phyloP scores from a whole-genome alignment of 441 rosid genomes.

The Populus hybrid region DNA sequence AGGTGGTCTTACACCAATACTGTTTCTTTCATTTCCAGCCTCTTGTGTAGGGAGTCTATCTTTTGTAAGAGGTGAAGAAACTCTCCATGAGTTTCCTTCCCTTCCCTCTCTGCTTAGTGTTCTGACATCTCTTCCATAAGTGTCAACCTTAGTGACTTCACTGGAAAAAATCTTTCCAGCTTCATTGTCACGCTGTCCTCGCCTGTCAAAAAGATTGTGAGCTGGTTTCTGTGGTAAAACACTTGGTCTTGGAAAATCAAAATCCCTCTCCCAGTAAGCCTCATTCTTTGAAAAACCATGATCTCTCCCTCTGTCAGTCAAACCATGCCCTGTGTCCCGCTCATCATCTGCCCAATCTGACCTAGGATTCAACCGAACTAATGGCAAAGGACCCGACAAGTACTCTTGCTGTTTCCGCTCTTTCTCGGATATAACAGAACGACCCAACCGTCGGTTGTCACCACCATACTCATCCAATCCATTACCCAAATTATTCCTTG shows the following conservation, averaged over 20 bases:
- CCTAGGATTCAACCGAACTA: constrained; percentile 76
- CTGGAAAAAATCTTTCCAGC: constrained; percentile 54
- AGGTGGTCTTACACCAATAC: constrained; percentile 39
- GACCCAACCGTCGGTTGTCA: constrained; percentile 31
- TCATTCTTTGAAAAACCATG: constrained; percentile 58
- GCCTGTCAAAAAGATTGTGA: constrained; percentile 46
- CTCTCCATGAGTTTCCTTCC: constrained; percentile 70
- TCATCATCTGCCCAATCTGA: constrained; percentile 99
- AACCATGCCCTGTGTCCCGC: constrained; percentile 82
- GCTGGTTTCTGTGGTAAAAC: constrained; percentile 59
- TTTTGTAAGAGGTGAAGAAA: constrained; percentile 48
- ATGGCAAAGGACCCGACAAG: constrained; percentile 68
- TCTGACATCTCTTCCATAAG: constrained; percentile 45
- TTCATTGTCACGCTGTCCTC: constrained; percentile 65
- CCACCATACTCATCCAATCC: constrained; percentile 39
- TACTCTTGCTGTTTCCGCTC: constrained; percentile 55
- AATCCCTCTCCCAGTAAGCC: constrained; percentile 70
- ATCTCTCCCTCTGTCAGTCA: constrained; percentile 60
- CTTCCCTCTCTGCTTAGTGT: constrained; percentile 52
- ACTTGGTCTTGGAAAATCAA: constrained; percentile 66
- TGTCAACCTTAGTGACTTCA: constrained; percentile 51
- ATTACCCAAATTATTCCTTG: constrained; percentile 32
- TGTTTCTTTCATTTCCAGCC: constrained; percentile 42
- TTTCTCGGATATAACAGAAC: constrained; percentile 42
- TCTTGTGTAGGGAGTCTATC: constrained; percentile 41